phyloP scores from a whole-genome alignment of 2,329 filamentous ascomycete genomes.

The Fusarium concolor region DNA sequence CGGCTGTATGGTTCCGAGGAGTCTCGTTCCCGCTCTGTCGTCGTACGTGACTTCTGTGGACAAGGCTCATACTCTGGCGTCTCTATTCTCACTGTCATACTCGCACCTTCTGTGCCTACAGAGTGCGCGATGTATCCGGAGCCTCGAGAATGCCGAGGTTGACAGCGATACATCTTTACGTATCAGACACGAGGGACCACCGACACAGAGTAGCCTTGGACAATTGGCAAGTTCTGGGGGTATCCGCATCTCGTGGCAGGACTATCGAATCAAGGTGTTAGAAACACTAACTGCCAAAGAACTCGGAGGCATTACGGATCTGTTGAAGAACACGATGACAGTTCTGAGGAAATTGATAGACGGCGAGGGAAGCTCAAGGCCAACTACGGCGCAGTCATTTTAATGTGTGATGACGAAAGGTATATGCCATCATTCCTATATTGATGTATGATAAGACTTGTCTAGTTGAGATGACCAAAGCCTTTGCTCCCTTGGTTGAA shows the following conservation, averaged over 20 bases:
- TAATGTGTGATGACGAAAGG: not conserved
- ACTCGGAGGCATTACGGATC: constrained; percentile 72
- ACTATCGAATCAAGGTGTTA: constrained; percentile 80
- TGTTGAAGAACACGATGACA: constrained; percentile 87
- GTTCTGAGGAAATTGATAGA: constrained; percentile 68
- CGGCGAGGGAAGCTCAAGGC: constrained; percentile 41
- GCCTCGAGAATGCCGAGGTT: constrained; percentile 67
- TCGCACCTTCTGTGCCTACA: constrained; percentile 68
- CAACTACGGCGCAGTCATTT: constrained; percentile 25
- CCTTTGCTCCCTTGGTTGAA: constrained; percentile 49
- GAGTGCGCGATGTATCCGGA: constrained; percentile 66
- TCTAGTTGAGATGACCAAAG: constrained; percentile 49
- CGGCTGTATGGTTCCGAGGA: constrained; percentile 62
- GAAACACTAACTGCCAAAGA: constrained; percentile 73
- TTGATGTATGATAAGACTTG: constrained; percentile 25
- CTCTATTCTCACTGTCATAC: constrained; percentile 69
- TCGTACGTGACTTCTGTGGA: constrained; percentile 63
- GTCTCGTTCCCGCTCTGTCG: constrained; percentile 59
- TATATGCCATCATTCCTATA: not conserved
- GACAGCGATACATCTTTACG: constrained; percentile 55
- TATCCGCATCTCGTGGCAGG: constrained; percentile 74
- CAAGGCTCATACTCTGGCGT: constrained; percentile 58
- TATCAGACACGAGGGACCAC: constrained; percentile 72
- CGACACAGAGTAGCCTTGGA: constrained; percentile 74
- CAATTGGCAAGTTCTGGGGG: constrained; percentile 74